Evolutionary conservation across 129 eudicot genomes (phyloP), one percentile per base, ranked within the genome.

Genomic region (Flaveria brownii): DNA sequence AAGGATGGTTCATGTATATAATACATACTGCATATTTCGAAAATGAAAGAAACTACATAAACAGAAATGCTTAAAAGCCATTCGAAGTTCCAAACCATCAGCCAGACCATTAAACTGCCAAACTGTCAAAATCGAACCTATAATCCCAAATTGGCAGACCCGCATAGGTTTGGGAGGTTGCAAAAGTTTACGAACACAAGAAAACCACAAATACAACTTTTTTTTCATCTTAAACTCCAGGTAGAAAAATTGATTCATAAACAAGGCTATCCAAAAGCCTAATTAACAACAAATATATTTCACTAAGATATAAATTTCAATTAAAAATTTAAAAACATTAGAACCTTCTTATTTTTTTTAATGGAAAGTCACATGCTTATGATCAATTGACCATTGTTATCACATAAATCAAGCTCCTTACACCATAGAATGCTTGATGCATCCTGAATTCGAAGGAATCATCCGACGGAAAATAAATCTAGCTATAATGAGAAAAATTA

Each of bases 181-280:
- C 50, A 45, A 45, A 1, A 8, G 14, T 8, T 43, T 8, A 45
- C 13, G 13, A 45, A 45, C 50, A 45, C 13, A 57, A 5, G 41
- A 36, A 22, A 57, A 57, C 64, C 64, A 9, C 28, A 23, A 23
- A 10, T 23, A 60, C 39, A 60, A 16, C 16, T 17, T 22, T 57
- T 57, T 22, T 60, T 62, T 17, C 68, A 33, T 18, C 23, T 12
- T 14, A 26, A 64, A 33, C 70, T 64, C 25, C 13, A 33, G 12
- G 22, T 6, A n/a, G 23, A 30, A 64, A 64, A 14, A 2, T 6
- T 14, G 15, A 30, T 30, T 64, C 12, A 30, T 16, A 26, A 30
- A 20, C 39, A 47, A 70, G 9, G 41, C 57, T 73, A 57, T 55
- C 56, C 45, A 59, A 74, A 64, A 75, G 33, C 7, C 63, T 43